phyloP scores from a whole-genome alignment of 441 rosid genomes.

The Populus hybrid region DNA sequence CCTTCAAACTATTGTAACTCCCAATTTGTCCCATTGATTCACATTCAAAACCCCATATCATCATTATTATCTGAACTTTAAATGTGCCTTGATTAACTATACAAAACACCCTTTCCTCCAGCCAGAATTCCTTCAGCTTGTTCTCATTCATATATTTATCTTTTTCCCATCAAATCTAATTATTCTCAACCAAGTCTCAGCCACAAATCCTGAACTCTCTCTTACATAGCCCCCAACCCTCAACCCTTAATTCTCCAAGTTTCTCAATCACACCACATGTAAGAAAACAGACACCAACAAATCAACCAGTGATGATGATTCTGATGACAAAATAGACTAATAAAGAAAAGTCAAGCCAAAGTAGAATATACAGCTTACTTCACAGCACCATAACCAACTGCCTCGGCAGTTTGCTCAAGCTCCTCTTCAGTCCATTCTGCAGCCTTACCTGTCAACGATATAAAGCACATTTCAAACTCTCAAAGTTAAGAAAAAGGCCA shows the following conservation, averaged over 20 bases:
- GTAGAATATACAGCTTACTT: constrained; percentile 51
- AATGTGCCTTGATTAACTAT: neutral
- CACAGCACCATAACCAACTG: constrained; percentile 93
- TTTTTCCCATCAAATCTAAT: neutral
- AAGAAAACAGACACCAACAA: neutral
- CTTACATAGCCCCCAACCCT: neutral
- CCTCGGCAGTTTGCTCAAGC: constrained; percentile 87
- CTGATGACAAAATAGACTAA: neutral
- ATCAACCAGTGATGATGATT: neutral
- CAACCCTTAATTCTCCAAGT: neutral
- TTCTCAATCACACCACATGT: neutral
- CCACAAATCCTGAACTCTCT: neutral
- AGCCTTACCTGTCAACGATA: constrained; percentile 57
- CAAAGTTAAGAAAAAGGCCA: neutral
- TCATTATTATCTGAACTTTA: neutral
- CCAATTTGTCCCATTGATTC: neutral
- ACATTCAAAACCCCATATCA: neutral
- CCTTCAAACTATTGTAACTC: neutral
- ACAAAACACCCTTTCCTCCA: neutral
- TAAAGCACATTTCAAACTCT: constrained; percentile 2
- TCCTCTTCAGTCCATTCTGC: constrained; percentile 84
- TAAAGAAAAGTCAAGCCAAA: neutral
- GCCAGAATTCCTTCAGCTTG: neutral
- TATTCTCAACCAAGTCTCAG: neutral
- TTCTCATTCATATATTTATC: neutral